phyloP scores from a whole-genome alignment of 768 basidiomycete genomes.

The Termitomyces sp. region DNA sequence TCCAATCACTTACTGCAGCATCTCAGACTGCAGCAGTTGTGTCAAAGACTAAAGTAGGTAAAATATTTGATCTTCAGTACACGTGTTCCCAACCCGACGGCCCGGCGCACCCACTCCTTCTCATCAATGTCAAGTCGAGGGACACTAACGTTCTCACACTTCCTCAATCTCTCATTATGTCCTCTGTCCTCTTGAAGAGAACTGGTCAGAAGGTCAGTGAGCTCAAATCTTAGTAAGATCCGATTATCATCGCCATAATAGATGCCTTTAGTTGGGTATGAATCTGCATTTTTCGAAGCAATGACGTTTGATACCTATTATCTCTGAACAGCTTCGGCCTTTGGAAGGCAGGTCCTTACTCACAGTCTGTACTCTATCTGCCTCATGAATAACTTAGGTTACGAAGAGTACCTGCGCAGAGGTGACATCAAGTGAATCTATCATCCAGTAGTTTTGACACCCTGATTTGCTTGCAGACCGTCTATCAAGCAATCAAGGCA shows the following conservation, averaged over 20 bases:
- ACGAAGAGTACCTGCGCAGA: conserved; percentile 57
- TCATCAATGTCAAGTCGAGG: background rate
- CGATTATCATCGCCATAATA: conserved; percentile 18
- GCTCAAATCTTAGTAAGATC: background rate
- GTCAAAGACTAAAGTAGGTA: background rate
- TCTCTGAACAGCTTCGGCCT: conserved; percentile 49
- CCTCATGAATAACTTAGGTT: conserved; percentile 45
- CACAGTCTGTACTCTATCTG: conserved; percentile 18
- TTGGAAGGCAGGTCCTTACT: conserved; percentile 50
- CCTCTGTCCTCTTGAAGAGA: conserved; percentile 48
- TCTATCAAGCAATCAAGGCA: conserved; percentile 80
- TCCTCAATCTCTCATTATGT: conserved; percentile 30
- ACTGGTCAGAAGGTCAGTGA: conserved; percentile 51
- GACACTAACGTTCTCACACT: conserved; percentile 3
- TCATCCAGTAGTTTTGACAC: background rate
- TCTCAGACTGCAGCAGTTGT: background rate
- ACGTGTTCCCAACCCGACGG: background rate
- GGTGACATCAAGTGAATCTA: conserved; percentile 27
- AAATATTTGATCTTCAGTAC: background rate
- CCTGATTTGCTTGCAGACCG: conserved; percentile 41
- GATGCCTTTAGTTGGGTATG: conserved; percentile 74
- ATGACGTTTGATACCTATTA: background rate
- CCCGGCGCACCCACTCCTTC: background rate
- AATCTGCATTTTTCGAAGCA: background rate
- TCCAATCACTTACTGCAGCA: background rate